These are phyloP conservation scores for Porodaedalea pini DNA, from an alignment of 1,284 basidiomycete species.

Conservation along the genomic window DNA sequence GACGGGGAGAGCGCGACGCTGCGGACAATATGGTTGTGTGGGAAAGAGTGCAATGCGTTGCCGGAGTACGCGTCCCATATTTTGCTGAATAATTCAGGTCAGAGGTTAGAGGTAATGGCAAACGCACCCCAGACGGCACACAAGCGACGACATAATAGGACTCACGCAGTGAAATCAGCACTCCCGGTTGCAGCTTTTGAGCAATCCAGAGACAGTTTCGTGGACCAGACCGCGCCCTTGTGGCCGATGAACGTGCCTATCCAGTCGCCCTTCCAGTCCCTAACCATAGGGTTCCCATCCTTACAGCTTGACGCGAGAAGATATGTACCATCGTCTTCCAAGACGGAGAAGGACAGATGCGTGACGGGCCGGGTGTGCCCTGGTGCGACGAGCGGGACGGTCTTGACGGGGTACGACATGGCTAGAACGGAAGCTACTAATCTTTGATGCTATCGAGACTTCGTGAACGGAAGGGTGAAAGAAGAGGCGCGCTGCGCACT, in stretches of 20 bases:
- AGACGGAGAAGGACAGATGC: constrained; percentile 87
- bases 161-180: constrained; percentile 97
- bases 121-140: constrained; percentile 6
- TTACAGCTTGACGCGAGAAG: constrained; percentile 93
- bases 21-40: constrained; percentile 97
- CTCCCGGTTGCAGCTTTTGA: constrained; percentile 89
- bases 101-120: neutral
- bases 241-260: constrained; percentile 97
- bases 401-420: constrained; percentile 41
- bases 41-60: constrained; percentile 83
- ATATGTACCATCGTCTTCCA: constrained; percentile 80
- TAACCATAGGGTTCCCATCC: constrained; percentile 94
- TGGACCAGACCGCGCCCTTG: constrained; percentile 98
- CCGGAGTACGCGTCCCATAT: constrained; percentile 97
- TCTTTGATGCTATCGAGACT: constrained; percentile 36
- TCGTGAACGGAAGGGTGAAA: constrained; percentile 7
- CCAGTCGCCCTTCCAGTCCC: constrained; percentile 98
- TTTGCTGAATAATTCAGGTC: constrained; percentile 72
- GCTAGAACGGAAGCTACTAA: constrained; percentile 4
- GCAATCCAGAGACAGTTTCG: constrained; percentile 86
- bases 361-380: constrained; percentile 87
- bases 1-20: constrained; percentile 82
- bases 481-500: constrained; percentile 59
- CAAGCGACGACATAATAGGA: constrained; percentile 17
- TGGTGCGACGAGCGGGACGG: constrained; percentile 73